Conservation (phyloP, 2,329 filamentous ascomycete species). For the Alternaria viburni region DNA sequence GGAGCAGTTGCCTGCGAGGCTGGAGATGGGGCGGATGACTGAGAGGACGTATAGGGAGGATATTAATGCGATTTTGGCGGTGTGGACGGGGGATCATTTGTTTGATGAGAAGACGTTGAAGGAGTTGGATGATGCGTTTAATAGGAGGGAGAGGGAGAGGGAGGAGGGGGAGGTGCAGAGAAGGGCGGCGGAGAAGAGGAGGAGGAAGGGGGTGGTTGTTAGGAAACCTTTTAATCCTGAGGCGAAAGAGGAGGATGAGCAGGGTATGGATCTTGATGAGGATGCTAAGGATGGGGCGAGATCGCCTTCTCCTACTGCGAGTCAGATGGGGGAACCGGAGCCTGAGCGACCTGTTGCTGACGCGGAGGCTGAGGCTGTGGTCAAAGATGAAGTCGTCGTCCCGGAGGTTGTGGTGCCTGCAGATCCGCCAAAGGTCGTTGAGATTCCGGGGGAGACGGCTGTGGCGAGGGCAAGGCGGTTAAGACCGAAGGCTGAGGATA, state of each 20-base stretch:
- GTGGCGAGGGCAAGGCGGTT: constrained; percentile 44
- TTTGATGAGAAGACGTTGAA: constrained; percentile 39
- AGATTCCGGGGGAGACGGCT: constrained; percentile 41
- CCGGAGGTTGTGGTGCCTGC: neutral
- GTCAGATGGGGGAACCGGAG: neutral
- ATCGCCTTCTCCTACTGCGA: neutral
- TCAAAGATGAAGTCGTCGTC: neutral
- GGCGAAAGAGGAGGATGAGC: constrained; percentile 21
- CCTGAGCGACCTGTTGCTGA: neutral
- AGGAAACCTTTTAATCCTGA: constrained; percentile 12
- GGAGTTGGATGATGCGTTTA: constrained; percentile 38
- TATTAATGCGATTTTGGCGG: constrained; percentile 41
- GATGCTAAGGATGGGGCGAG: constrained; percentile 3
- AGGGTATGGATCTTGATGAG: constrained; percentile 27
- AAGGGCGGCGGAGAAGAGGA: constrained; percentile 61
- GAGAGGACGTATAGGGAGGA: constrained; percentile 60
- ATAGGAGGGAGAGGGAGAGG: constrained; percentile 48
- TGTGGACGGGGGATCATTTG: constrained; percentile 43
- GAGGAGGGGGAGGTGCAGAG: constrained; percentile 68
- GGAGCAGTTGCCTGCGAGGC: constrained; percentile 72
- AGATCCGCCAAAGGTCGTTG: neutral
- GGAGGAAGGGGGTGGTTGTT: constrained; percentile 22
- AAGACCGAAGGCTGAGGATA: constrained; percentile 48
- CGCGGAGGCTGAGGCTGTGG: neutral
- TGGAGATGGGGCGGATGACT: constrained; percentile 80